Conservation (phyloP, 2,329 filamentous ascomycete species). For the Penicillium sp. region DNA sequence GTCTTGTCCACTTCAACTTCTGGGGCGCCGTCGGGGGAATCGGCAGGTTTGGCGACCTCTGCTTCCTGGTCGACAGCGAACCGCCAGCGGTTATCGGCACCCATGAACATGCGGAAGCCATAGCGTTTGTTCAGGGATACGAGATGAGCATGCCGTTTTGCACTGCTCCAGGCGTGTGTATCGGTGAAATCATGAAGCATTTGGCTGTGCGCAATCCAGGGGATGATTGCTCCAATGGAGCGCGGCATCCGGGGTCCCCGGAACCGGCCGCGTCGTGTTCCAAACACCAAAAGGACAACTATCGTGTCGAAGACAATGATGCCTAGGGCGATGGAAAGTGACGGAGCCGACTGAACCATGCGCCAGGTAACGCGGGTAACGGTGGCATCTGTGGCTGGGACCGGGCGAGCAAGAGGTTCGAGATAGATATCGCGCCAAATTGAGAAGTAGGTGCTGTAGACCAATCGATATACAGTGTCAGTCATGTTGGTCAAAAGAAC, state of each 20-base stretch:
- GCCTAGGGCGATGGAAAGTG: conserved; percentile 28
- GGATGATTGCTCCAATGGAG: conserved; percentile 36
- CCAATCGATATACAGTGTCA: conserved; percentile 36
- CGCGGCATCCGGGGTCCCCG: conserved; percentile 35
- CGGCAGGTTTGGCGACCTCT: neutral
- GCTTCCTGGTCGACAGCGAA: conserved; percentile 37
- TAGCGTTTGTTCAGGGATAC: conserved; percentile 32
- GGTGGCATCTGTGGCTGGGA: conserved; percentile 27
- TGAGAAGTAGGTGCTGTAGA: conserved; percentile 38
- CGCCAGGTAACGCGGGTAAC: conserved; percentile 33
- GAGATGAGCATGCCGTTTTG: conserved; percentile 29
- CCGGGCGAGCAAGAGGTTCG: conserved; percentile 21
- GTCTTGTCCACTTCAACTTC: conserved; percentile 23
- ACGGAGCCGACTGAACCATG: conserved; percentile 34
- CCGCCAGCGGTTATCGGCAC: conserved; percentile 30
- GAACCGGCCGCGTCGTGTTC: conserved; percentile 35
- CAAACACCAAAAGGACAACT: conserved; percentile 35
- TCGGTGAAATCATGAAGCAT: conserved; percentile 34
- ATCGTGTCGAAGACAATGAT: conserved; percentile 36
- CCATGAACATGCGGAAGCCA: conserved; percentile 34
- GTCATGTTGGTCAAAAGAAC: conserved; percentile 27
- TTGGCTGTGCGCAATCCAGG: conserved; percentile 37
- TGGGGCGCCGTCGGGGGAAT: neutral
- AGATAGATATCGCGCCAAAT: conserved; percentile 38
- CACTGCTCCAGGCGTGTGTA: conserved; percentile 33